Base-by-base conservation (phyloP, 179 eudicot genomes). In the Vitellaria paradoxa region DNA sequence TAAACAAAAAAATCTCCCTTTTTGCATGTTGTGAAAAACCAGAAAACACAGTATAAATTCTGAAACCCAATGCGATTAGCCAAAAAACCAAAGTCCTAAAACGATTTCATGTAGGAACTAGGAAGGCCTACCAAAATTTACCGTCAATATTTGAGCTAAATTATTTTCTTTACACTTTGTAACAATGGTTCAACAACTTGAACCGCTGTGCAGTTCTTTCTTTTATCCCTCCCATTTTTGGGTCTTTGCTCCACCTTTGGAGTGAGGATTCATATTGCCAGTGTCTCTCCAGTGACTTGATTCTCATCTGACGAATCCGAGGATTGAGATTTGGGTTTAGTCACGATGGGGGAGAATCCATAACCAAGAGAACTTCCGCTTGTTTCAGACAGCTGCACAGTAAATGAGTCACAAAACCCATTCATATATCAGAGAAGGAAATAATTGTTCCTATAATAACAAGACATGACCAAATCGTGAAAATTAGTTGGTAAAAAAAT, bases 281-380 rank as follows among this genome's bases (percentile, higher is more conserved):
- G 84, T 0, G 87, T 84, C 76, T 96, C 99, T 79, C 90, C 97
- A 24, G 70, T 79, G 57, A 80, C 12, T 85, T 89, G 88, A 81
- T 82, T 87, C 45, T 88, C 96, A 65, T 96, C 99, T 30, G 86
- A 76, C 73, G 92, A 64, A 47, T 90, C 94, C 0, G 87, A 68
- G 4, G 92, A 76, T 76, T 76, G 90, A 66, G 91, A 77, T 83
- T 93, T 96, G 60, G 98, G 87, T 83, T 90, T 93, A 78, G 57
- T 86, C 92, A 87, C 86, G 42, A 87, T 82, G 45, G 91, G 87
- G 62, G 95, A 90, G 77, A 82, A 95, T 69, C 99, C 99, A 46
- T 95, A 95, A 64, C 99, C 99, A 62, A 95, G 93, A 72, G 93
- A 95, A 70, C 96, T 89, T 85, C 99, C 99, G 71, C 92, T 95